Evolutionary conservation across 108 stramenopile species (phyloP).

Genomic region (Fistulifera solaris): DNA sequence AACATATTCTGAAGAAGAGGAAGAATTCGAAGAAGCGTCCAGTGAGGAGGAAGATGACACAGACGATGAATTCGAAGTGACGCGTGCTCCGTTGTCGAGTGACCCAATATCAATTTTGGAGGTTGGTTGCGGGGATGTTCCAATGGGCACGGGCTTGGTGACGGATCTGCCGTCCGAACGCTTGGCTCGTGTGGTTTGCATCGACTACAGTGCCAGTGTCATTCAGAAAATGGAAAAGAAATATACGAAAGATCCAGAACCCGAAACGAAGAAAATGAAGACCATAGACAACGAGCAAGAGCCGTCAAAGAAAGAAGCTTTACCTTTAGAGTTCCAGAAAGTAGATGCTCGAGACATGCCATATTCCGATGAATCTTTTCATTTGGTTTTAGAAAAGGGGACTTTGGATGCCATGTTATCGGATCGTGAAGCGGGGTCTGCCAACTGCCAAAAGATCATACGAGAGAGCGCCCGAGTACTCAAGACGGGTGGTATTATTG

Average conservation of each 20-base stretch:
- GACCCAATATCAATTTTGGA: conserved; percentile 56
- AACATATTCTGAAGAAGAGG: conserved; percentile 22
- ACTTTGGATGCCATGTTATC: conserved; percentile 82
- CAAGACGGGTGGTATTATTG: conserved; percentile 18
- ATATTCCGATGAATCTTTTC: conserved; percentile 28
- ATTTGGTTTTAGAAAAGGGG: conserved; percentile 75
- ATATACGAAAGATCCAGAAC: conserved; percentile 7
- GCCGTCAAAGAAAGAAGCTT: background rate
- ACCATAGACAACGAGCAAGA: background rate
- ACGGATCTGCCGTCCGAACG: background rate
- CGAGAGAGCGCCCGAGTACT: conserved; percentile 55
- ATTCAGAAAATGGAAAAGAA: conserved; percentile 39
- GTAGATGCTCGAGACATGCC: conserved; percentile 55
- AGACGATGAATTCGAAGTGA: conserved; percentile 11
- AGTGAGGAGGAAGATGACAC: conserved; percentile 27
- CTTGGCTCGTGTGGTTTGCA: conserved; percentile 32
- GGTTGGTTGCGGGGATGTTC: conserved; percentile 76
- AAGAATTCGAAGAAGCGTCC: conserved; percentile 29
- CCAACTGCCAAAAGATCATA: conserved; percentile 48
- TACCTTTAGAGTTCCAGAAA: conserved; percentile 30
- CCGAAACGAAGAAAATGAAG: conserved; percentile 1
- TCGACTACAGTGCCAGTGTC: conserved; percentile 57
- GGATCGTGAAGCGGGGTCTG: conserved; percentile 32
- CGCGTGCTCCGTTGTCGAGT: conserved; percentile 16
- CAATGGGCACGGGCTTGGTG: conserved; percentile 35